Percentiles rank a stretch among this genome's conserved stretches.
Evolutionary conservation across 2,329 filamentous ascomycete species (phyloP).

Genomic region (Botryotinia calthae): DNA sequence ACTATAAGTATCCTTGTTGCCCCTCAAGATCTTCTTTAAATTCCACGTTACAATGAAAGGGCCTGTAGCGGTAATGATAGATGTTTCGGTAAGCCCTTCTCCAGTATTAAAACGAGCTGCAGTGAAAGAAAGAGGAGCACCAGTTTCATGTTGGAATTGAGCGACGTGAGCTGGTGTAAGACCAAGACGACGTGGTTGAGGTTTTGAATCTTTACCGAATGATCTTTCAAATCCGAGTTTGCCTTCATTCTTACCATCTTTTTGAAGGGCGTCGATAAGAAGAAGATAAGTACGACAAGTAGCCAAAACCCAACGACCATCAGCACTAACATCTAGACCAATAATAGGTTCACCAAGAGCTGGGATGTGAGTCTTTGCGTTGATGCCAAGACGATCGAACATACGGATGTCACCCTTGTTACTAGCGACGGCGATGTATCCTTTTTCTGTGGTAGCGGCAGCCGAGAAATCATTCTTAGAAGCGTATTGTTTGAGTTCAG

Average conservation of each 20-base stretch:
- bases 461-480: conserved; percentile 98
- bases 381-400: conserved; percentile 94
- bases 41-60: conserved; percentile 98
- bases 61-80: conserved; percentile 93
- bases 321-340: conserved; percentile 90
- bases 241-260: conserved; percentile 91
- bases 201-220: conserved; percentile 90
- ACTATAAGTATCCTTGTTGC: conserved; percentile 82
- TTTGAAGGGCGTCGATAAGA: conserved; percentile 87
- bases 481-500: conserved; percentile 89
- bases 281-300: conserved; percentile 94
- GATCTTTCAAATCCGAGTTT: conserved; percentile 96
- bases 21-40: conserved; percentile 80
- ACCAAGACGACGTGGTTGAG: conserved; percentile 84
- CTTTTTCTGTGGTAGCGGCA: conserved; percentile 90
- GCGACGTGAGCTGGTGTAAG: conserved; percentile 90
- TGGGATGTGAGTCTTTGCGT: conserved; percentile 95
- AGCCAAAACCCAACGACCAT: conserved; percentile 92
- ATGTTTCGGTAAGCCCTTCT: conserved; percentile 76
- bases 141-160: conserved; percentile 96
- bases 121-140: conserved; percentile 81
- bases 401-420: conserved; percentile 97
- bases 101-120: conserved; percentile 92
- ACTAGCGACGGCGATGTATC: conserved; percentile 92
- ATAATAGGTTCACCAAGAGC: conserved; percentile 93